Percentiles rank a stretch among this genome's conserved stretches.
Evolutionary conservation across 345 rosid species (phyloP).

Genomic region (Salix koriyanagi): DNA sequence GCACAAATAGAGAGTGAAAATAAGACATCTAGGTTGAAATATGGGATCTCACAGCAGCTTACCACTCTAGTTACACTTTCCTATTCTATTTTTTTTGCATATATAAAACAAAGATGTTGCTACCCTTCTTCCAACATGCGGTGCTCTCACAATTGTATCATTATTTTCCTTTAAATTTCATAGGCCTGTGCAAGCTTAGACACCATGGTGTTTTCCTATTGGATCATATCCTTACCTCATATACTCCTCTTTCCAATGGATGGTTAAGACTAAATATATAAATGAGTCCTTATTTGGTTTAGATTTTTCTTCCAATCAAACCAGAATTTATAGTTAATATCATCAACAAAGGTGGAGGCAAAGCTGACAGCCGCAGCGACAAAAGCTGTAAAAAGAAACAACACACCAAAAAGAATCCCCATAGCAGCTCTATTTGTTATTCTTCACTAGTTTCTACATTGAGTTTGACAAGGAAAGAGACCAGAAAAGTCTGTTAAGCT

Average conservation of each 20-base stretch:
- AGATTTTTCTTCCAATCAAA: not conserved
- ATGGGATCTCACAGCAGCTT: not conserved
- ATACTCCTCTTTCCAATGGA: not conserved
- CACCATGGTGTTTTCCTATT: not conserved
- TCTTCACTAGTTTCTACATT: conserved; percentile 10
- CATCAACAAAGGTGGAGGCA: not conserved
- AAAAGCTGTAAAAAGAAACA: not conserved
- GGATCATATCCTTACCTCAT: not conserved
- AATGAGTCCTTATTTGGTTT: not conserved
- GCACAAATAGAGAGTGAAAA: not conserved
- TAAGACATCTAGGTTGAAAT: not conserved
- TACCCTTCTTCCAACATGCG: not conserved
- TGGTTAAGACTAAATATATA: not conserved
- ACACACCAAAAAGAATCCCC: not conserved
- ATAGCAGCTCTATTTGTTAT: not conserved
- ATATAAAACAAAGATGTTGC: not conserved
- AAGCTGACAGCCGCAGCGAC: not conserved
- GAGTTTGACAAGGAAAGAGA: not conserved
- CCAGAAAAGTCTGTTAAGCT: not conserved
- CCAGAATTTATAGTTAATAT: not conserved
- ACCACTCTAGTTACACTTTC: not conserved
- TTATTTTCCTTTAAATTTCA: not conserved
- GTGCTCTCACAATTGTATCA: not conserved
- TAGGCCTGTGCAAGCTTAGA: not conserved
- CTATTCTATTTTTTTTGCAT: too few relatives aligned